Conservation (phyloP, 352 stramenopile species). For the Phytophthora pseudosyringae region DNA sequence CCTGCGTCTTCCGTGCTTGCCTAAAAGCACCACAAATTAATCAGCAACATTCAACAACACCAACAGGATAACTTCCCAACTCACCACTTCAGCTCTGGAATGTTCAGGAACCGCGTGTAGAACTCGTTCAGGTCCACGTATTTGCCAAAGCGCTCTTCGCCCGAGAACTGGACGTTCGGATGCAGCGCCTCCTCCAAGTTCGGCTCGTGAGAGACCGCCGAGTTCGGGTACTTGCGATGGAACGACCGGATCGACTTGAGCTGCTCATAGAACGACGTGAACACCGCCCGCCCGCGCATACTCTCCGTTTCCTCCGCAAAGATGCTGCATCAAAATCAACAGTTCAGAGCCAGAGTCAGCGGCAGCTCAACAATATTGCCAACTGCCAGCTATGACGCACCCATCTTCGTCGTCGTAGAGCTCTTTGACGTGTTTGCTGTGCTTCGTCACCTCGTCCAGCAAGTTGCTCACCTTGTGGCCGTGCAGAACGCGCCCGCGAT, state of each 20-base stretch:
- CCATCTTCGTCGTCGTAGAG: conserved; percentile 87
- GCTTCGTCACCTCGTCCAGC: conserved; percentile 71
- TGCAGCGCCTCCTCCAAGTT: conserved; percentile 64
- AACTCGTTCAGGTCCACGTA: conserved; percentile 92
- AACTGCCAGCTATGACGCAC: conserved; percentile 38
- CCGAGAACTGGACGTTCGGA: conserved; percentile 82
- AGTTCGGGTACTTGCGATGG: conserved; percentile 86
- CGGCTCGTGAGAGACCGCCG: conserved; percentile 69
- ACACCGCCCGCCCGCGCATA: conserved; percentile 80
- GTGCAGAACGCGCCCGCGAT: conserved; percentile 79
- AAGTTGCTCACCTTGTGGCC: conserved; percentile 87
- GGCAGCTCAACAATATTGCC: not conserved
- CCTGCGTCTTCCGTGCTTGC: conserved; percentile 40
- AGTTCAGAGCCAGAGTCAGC: not conserved
- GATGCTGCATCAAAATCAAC: conserved; percentile 44
- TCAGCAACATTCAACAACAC: not conserved
- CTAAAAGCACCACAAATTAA: conserved; percentile 17
- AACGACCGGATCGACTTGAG: conserved; percentile 87
- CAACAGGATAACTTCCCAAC: not conserved
- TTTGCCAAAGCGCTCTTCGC: conserved; percentile 90
- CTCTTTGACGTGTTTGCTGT: conserved; percentile 74
- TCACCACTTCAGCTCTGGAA: conserved; percentile 62
- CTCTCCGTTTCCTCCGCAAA: conserved; percentile 78
- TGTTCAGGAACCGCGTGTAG: conserved; percentile 82
- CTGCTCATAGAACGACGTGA: conserved; percentile 91